Percentiles rank a stretch among this genome's conserved stretches.
Evolutionary conservation across 768 basidiomycete genomes (phyloP).

Genomic region (Boletus bicolor): DNA sequence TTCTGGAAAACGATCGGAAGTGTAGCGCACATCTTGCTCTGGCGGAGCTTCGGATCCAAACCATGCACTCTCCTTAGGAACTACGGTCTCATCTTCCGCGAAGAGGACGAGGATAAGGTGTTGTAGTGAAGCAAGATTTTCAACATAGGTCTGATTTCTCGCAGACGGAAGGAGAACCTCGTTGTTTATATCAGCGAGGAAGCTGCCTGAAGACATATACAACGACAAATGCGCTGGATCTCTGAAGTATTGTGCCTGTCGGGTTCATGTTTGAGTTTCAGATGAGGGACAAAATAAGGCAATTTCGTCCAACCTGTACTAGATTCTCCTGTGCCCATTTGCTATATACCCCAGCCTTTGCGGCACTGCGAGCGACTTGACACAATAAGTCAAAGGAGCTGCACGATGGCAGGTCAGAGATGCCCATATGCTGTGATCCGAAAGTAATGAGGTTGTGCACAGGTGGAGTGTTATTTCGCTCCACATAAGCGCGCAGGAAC

Average conservation of each 20-base stretch:
- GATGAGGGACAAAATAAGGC: background rate
- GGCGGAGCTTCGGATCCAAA: conserved; percentile 66
- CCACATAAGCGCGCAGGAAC: conserved; percentile 82
- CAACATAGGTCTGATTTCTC: conserved; percentile 58
- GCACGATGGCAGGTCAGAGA: conserved; percentile 73
- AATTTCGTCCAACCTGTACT: conserved; percentile 51
- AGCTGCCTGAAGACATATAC: conserved; percentile 61
- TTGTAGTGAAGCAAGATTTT: conserved; percentile 58
- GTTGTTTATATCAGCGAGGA: conserved; percentile 78
- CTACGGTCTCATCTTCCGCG: conserved; percentile 67
- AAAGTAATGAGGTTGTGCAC: conserved; percentile 83
- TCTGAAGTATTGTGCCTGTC: conserved; percentile 82
- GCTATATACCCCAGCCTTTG: conserved; percentile 62
- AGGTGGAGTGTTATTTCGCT: conserved; percentile 69
- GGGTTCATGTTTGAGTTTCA: background rate
- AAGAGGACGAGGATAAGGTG: conserved; percentile 75
- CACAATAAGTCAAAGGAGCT: conserved; percentile 64
- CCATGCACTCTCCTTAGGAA: conserved; percentile 85
- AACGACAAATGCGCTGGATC: conserved; percentile 58
- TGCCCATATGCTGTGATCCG: conserved; percentile 84
- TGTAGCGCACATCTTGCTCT: conserved; percentile 29
- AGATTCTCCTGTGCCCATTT: conserved; percentile 75
- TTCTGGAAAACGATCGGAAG: background rate
- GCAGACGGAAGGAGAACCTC: conserved; percentile 46
- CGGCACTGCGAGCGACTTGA: conserved; percentile 59